A percentile compares a stretch with the other conserved stretches of the same genome.
These are phyloP conservation scores for Elasticomyces elasticus DNA, from an alignment of 495 filamentous ascomycete genomes.

Conservation along the genomic window DNA sequence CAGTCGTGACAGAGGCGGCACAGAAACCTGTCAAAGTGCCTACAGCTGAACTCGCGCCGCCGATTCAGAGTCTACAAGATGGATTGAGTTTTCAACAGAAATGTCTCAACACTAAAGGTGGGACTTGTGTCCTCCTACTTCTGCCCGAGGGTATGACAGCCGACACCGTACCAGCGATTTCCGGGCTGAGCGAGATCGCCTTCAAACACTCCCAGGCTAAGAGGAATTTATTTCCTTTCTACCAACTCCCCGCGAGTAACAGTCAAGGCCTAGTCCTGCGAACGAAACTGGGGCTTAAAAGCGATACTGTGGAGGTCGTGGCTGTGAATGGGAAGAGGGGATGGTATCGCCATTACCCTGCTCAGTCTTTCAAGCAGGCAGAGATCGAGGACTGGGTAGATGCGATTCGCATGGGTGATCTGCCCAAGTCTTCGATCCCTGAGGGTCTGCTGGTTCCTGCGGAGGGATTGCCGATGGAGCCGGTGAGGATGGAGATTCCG, in stretches of 20 bases:
- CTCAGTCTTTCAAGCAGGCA: slow-evolving; percentile 44
- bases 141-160: slow-evolving; percentile 40
- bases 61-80: slow-evolving; percentile 44
- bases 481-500: slow-evolving; percentile 21
- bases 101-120: slow-evolving; percentile 66
- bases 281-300: slow-evolving; percentile 47
- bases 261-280: slow-evolving; percentile 45
- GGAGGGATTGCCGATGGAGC: slow-evolving; percentile 38
- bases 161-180: slow-evolving; percentile 39
- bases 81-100: slow-evolving; percentile 51
- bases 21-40: slow-evolving; percentile 41
- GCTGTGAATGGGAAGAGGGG: slow-evolving; percentile 73
- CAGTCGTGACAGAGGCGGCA: slow-evolving; percentile 33
- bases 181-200: slow-evolving; percentile 61
- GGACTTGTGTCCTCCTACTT: slow-evolving; percentile 78
- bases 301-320: slow-evolving; percentile 49
- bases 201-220: slow-evolving; percentile 58
- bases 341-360: slow-evolving; percentile 68
- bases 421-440: slow-evolving; percentile 69
- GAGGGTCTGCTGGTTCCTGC: slow-evolving; percentile 48
- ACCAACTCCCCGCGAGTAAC: slow-evolving; percentile 58
- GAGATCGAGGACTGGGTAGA: slow-evolving; percentile 80
- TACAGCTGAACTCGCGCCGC: slow-evolving; percentile 44
- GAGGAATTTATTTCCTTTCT: slow-evolving; percentile 71
- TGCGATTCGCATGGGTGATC: slow-evolving; percentile 74